Base-by-base conservation (phyloP, 768 basidiomycete genomes). In the Suillus brevipes region DNA sequence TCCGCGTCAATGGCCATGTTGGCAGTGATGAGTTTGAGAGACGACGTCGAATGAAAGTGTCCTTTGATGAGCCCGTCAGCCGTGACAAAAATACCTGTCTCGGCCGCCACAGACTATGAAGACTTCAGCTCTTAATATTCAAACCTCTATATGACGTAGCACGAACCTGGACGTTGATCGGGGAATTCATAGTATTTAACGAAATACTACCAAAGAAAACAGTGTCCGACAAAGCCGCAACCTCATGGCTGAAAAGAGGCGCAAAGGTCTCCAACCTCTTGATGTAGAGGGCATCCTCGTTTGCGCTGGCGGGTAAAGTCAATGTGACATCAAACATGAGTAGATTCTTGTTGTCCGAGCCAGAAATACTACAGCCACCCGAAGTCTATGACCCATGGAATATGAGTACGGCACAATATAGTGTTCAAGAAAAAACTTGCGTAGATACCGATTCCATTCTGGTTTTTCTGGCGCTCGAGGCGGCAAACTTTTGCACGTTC, bases 401-500 rank as follows among this genome's bases (percentile, higher is more conserved):
- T 34, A 13, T 36, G n/a, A 49, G 43, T 20, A n/a, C 16, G 6
- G 4, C 10, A 16, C 20, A 20, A 4, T 45, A 6, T 49, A 28
- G 25, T 49, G 36, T 8, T 45, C 2, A 25, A n/a, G 57, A 34
- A 37, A 37, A 14, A 20, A 71, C 79, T 64, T 61, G 79, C 82
- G 49, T 74, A 81, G 62, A 82, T 74, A 0, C 81, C 80, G 16
- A 81, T 68, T 23, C 79, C 81, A 43, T 76, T 64, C 45, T 72
- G 65, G 10, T 72, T 67, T 28, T 70, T 72, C 8, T 61, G 63
- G 40, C 69, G 73, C 42, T 66, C 65, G 2, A 82, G 69, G n/a
- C 59, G 65, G 62, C 78, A 80, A 18, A 80, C 68, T 6, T 71
- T 67, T 23, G 75, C 74, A n/a, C 69, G 67, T 6, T 71, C 67